These are phyloP conservation scores for Barnettozyma hawaiiensis DNA, from an alignment of 1,139 yeast genomes.

Conservation along the genomic window DNA sequence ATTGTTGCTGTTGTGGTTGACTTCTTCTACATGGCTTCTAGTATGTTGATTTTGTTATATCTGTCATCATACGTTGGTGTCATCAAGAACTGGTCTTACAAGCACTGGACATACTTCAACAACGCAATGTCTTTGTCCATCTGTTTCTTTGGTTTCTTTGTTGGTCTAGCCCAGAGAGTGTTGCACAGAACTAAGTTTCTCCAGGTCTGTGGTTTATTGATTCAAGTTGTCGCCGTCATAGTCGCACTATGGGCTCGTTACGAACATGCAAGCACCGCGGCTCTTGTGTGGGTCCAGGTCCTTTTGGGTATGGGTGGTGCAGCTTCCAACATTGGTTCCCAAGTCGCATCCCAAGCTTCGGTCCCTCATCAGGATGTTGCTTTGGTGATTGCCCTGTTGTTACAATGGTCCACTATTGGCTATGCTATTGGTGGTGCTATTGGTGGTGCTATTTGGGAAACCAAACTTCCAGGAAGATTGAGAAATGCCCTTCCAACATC, in stretches of 20 bases:
- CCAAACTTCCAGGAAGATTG: constrained; percentile 33
- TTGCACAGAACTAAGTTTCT: constrained; percentile 32
- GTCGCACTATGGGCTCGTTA: constrained; percentile 27
- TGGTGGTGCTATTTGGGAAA: constrained; percentile 46
- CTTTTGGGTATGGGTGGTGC: constrained; percentile 32
- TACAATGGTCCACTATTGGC: constrained; percentile 40
- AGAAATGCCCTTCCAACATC: constrained; percentile 25
- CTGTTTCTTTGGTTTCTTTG: constrained; percentile 33
- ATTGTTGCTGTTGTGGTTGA: constrained; percentile 30
- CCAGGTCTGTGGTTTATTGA: constrained; percentile 29
- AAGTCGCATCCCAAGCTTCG: constrained; percentile 33
- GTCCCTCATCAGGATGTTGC: constrained; percentile 45
- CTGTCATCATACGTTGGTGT: constrained; percentile 29
- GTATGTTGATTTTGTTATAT: constrained; percentile 15
- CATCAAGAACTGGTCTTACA: constrained; percentile 27
- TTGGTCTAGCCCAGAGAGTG: constrained; percentile 29
- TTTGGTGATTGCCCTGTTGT: constrained; percentile 38
- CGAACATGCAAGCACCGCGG: constrained; percentile 23
- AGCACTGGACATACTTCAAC: constrained; percentile 33
- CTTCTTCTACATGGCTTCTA: constrained; percentile 26
- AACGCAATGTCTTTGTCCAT: constrained; percentile 32
- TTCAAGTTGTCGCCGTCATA: constrained; percentile 31
- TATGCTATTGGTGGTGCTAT: constrained; percentile 40
- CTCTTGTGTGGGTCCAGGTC: constrained; percentile 25
- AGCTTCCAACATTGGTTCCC: constrained; percentile 30